Evolutionary conservation across 495 filamentous ascomycete species (phyloP).

Genomic region (Penicillium antarcticum): DNA sequence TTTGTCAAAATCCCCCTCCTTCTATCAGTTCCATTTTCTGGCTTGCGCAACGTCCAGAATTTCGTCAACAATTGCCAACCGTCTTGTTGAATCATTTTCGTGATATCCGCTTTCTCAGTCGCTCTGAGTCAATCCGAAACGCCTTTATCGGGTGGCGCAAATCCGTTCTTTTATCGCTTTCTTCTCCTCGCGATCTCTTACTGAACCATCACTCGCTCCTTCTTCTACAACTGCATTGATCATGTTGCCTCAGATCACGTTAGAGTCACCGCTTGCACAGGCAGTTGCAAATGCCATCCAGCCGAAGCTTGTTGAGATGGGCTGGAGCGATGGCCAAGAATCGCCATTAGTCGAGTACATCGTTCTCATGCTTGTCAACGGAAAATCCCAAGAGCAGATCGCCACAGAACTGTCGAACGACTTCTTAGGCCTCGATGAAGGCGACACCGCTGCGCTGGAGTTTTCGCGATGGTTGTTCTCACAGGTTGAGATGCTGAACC

Average conservation of each 20-base stretch:
- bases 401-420: conserved; percentile 86
- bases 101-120: neutral
- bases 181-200: conserved; percentile 1
- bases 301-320: conserved; percentile 91
- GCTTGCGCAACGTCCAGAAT: neutral
- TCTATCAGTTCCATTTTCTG: neutral
- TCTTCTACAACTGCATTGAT: neutral
- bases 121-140: conserved; percentile 1
- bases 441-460: conserved; percentile 75
- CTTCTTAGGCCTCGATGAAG: conserved; percentile 75
- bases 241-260: conserved; percentile 21
- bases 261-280: conserved; percentile 63
- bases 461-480: conserved; percentile 92
- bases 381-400: conserved; percentile 86
- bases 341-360: conserved; percentile 91
- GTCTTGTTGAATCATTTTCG: neutral
- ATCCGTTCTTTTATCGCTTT: conserved; percentile 6
- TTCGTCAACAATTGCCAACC: too few relatives aligned
- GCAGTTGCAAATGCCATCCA: conserved; percentile 77
- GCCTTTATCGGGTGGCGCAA: conserved; percentile 10
- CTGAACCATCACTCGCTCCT: neutral
- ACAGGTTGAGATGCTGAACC: conserved; percentile 66
- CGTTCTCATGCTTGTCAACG: conserved; percentile 92
- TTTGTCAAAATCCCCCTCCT: neutral
- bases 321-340: conserved; percentile 82